Evolutionary conservation across 495 filamentous ascomycete genomes (phyloP), one percentile per base, ranked within the genome.

Genomic region (Aspergillus ostianus): DNA sequence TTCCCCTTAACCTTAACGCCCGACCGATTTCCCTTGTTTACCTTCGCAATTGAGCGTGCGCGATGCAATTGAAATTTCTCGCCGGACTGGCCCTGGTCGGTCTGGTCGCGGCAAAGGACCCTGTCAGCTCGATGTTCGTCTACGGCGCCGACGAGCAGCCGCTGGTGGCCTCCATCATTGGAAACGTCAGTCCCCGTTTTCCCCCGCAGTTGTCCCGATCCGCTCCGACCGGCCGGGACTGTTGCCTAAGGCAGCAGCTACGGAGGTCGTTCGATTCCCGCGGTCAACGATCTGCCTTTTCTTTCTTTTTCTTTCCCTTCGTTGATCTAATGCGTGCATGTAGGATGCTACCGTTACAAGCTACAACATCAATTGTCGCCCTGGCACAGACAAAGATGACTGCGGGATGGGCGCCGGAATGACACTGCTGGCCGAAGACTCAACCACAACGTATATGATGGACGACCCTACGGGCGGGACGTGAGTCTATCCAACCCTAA

Each of bases 161-260:
- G 0, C 53, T 81, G 56, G 69, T 60, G 18, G 79, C 70, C 15
- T 80, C 78, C 0, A 68, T 83, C 55, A 55, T 80, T 41, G 69
- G 62, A 15, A 56, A 66, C 56, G 72, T 77, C 74, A 17, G 47
- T 26, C 47, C n/a, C 18, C 18, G 47, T 20, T 29, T 52, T 26
- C n/a, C 26, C 50, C 50, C 50, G 23, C 17, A 15, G 6, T 10
- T 3, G 18, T 21, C 4, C 20, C 15, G 49, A 27, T 5, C 36
- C 10, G 12, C 15, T 10, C 36, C 36, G 36, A 41, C 36, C 36
- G 10, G 2, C 36, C 36, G 10, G 10, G 23, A 12, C 15, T 4
- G 36, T 41, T 8, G 36, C 36, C 36, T 41, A 4, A 41, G 36
- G 36, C 36, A 13, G 36, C 36, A 32, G 7, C 2, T 4, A 26